phyloP scores from a whole-genome alignment of 257 asterid genomes.

The Salvia splendens region DNA sequence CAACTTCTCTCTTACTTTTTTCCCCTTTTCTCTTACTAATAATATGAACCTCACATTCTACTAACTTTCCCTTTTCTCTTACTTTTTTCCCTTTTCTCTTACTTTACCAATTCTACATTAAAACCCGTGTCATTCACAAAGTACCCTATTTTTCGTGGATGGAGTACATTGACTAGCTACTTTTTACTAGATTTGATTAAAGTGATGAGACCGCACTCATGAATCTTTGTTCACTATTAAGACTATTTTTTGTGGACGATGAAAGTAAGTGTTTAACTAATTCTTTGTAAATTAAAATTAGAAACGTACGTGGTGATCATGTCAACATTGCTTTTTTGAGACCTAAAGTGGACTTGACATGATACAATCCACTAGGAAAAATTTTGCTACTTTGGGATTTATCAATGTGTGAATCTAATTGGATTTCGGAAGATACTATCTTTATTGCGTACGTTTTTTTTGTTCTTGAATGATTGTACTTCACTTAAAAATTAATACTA shows the following conservation, averaged over 20 bases:
- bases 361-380: neutral
- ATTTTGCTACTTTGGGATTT: neutral
- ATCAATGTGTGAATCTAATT: neutral
- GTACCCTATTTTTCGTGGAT: too few relatives aligned
- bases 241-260: too few relatives aligned
- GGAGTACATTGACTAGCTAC: neutral
- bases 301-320: neutral
- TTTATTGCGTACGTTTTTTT: too few relatives aligned
- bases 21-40: too few relatives aligned
- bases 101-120: too few relatives aligned
- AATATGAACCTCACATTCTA: too few relatives aligned
- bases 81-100: too few relatives aligned
- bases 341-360: neutral
- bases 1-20: too few relatives aligned
- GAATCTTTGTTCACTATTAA: neutral
- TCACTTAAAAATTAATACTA: too few relatives aligned
- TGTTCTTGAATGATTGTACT: too few relatives aligned
- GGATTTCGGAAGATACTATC: neutral
- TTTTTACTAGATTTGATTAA: neutral
- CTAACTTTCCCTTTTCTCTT: too few relatives aligned
- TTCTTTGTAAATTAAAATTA: neutral
- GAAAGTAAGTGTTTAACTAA: neutral
- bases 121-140: too few relatives aligned
- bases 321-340: neutral
- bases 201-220: neutral